Evolutionary conservation across 805 yeast genomes (phyloP).

Genomic region (Metschnikowia santaceciliae): DNA sequence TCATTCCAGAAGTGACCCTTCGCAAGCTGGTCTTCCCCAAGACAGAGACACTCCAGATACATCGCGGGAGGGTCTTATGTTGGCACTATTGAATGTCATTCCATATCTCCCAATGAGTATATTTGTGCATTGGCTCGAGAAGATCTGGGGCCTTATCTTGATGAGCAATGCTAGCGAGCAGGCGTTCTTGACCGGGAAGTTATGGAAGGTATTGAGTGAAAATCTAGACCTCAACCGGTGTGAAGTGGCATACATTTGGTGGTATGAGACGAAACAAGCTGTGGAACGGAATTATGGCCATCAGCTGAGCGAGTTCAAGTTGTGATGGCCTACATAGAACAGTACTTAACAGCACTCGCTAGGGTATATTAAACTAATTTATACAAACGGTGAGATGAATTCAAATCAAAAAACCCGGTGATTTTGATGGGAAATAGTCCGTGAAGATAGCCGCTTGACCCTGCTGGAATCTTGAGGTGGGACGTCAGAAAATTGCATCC

Average conservation of each 20-base stretch:
- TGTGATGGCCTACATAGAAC: not conserved
- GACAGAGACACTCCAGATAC: slow-evolving; percentile 34
- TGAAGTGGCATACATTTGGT: slow-evolving; percentile 55
- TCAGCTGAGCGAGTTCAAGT: slow-evolving; percentile 4
- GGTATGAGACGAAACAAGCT: slow-evolving; percentile 42
- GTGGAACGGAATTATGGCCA: slow-evolving; percentile 11
- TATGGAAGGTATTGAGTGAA: slow-evolving; percentile 57
- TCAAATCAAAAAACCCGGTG: not conserved
- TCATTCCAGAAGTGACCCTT: slow-evolving; percentile 7
- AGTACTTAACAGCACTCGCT: not conserved
- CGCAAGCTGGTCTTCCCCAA: not conserved
- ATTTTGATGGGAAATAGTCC: not conserved
- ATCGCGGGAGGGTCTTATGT: slow-evolving; percentile 45
- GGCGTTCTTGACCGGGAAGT: slow-evolving; percentile 31
- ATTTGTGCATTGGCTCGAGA: slow-evolving; percentile 46
- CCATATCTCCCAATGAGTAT: slow-evolving; percentile 47
- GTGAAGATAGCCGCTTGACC: not conserved
- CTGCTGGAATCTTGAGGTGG: not conserved
- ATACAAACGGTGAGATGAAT: not conserved
- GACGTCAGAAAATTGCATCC: not conserved
- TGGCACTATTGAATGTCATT: slow-evolving; percentile 46
- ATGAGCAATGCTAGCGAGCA: slow-evolving; percentile 36
- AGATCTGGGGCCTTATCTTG: slow-evolving; percentile 33
- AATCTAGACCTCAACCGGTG: slow-evolving; percentile 56
- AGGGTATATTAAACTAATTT: not conserved